Evolutionary conservation across 768 basidiomycete species (phyloP).

Genomic region (Suillus sp.): DNA sequence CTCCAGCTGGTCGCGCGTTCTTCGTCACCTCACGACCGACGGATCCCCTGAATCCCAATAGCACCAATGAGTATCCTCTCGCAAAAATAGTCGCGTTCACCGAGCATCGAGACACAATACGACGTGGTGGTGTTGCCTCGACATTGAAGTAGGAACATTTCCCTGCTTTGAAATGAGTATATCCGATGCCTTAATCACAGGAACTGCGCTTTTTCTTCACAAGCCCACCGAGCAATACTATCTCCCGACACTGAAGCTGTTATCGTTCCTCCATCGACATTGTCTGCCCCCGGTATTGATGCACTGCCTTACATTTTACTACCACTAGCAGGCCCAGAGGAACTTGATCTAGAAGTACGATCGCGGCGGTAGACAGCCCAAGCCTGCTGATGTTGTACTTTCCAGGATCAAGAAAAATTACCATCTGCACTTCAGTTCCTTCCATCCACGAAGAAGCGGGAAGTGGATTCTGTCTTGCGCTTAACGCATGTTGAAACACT

Average conservation of each 20-base stretch:
- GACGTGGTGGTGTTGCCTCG: conserved; percentile 84
- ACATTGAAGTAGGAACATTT: conserved; percentile 71
- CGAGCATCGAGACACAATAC: conserved; percentile 84
- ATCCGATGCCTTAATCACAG: conserved; percentile 39
- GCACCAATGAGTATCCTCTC: conserved; percentile 73
- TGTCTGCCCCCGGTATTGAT: conserved; percentile 74
- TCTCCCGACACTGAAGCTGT: conserved; percentile 60
- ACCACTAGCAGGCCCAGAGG: conserved; percentile 93
- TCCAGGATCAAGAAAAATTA: conserved; percentile 85
- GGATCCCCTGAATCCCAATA: conserved; percentile 46
- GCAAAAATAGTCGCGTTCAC: conserved; percentile 84
- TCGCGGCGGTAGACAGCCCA: neutral
- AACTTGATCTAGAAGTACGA: conserved; percentile 85
- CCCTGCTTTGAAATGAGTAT: conserved; percentile 16
- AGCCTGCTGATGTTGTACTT: neutral
- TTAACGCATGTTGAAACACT: conserved; percentile 88
- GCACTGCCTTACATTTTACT: conserved; percentile 83
- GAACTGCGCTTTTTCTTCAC: conserved; percentile 74
- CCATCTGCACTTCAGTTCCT: conserved; percentile 86
- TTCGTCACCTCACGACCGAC: conserved; percentile 70
- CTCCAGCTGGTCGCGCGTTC: conserved; percentile 74
- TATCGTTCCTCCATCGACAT: conserved; percentile 58
- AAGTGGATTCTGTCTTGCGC: conserved; percentile 74
- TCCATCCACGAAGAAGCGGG: conserved; percentile 80
- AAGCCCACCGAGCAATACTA: conserved; percentile 72